phyloP scores from a whole-genome alignment of 768 basidiomycete genomes.

The Hebeloma cylindrosporum region DNA sequence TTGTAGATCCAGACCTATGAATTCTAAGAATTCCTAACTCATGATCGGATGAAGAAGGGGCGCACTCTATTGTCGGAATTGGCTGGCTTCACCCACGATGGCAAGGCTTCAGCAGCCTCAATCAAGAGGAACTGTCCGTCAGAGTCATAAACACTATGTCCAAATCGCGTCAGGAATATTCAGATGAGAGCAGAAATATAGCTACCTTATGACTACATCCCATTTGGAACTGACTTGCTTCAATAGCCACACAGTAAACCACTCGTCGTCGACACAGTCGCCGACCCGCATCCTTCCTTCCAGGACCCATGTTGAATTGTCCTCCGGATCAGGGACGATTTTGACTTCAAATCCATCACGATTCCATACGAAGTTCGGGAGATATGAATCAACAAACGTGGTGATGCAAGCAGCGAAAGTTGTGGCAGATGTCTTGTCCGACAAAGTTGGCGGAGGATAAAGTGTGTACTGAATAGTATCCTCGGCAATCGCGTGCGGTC shows the following conservation, averaged over 20 bases:
- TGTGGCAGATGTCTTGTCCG: slow-evolving; percentile 60
- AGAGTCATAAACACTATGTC: slow-evolving; percentile 70
- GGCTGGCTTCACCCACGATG: slow-evolving; percentile 86
- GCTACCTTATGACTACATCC: slow-evolving; percentile 80
- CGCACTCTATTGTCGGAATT: slow-evolving; percentile 93
- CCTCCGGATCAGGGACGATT: slow-evolving; percentile 46
- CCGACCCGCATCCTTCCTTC: slow-evolving; percentile 90
- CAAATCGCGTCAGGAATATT: background rate
- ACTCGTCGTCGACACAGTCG: slow-evolving; percentile 98
- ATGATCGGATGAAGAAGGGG: slow-evolving; percentile 34
- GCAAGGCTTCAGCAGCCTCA: slow-evolving; percentile 89
- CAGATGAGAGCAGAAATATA: slow-evolving; percentile 3
- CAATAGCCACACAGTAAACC: slow-evolving; percentile 91
- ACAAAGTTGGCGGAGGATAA: slow-evolving; percentile 53
- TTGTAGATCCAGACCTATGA: slow-evolving; percentile 88
- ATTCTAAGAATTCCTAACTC: slow-evolving; percentile 28
- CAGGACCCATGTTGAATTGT: slow-evolving; percentile 50
- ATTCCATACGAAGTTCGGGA: slow-evolving; percentile 77
- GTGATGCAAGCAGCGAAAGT: slow-evolving; percentile 70
- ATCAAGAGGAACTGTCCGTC: slow-evolving; percentile 97
- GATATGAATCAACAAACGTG: slow-evolving; percentile 49
- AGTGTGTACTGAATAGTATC: slow-evolving; percentile 81
- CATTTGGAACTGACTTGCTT: slow-evolving; percentile 73
- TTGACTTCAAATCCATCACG: slow-evolving; percentile 82
- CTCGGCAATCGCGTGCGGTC: slow-evolving; percentile 76